Evolutionary conservation across 1,284 basidiomycete genomes (phyloP), one percentile per base, ranked within the genome.

Genomic region (Trametes sp.): DNA sequence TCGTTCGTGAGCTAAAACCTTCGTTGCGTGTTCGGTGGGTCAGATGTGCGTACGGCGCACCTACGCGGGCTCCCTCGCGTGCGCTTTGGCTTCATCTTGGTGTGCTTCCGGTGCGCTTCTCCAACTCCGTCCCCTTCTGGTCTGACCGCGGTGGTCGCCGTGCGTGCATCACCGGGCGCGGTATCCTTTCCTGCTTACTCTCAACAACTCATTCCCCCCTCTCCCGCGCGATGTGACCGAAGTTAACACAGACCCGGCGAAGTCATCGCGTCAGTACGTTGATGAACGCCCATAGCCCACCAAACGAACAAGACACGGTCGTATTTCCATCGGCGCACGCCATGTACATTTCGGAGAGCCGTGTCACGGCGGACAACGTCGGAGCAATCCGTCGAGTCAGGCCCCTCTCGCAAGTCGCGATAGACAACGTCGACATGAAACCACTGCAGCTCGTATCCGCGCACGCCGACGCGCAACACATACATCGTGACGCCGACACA

Each of bases 111-210:
- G 6, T 14, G 21, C n/a, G n/a, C 42, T 46, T 54, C 41, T 35
- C 53, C 53, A 54, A 54, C 53, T 54, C 53, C 53, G 41, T 35
- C 28, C 28, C 29, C 41, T 54, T 45, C 53, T 45, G 41, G 51
- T 23, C n/a, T n/a, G n/a, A n/a, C 31, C 29, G 9, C 31, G 33
- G 50, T 35, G 21, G 42, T 24, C 21, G 42, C 14, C 42, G 23
- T 45, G 42, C 42, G 23, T 23, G 42, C 42, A 24, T 41, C 38
- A 41, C 38, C 16, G 38, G 16, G n/a, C n/a, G n/a, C n/a, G n/a
- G n/a, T n/a, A n/a, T n/a, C n/a, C n/a, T n/a, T n/a, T n/a, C n/a
- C n/a, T n/a, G n/a, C n/a, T n/a, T n/a, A n/a, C n/a, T n/a, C n/a
- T n/a, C n/a, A n/a, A n/a, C n/a, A n/a, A n/a, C n/a, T n/a, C n/a